Base-by-base conservation (phyloP, 352 stramenopile genomes). In the Phytophthora rubi region DNA sequence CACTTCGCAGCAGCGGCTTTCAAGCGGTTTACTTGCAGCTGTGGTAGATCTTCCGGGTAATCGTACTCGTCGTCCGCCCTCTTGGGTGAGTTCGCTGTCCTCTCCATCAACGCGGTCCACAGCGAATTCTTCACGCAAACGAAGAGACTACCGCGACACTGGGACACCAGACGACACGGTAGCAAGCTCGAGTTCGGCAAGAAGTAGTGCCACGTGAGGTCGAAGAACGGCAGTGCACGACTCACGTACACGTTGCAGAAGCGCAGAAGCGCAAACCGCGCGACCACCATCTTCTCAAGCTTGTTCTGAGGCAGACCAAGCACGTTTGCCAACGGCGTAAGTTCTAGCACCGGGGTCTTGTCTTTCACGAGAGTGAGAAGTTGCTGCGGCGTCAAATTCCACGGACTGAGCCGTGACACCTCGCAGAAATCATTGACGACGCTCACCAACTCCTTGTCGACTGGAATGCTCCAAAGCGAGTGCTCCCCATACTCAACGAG, bases 51-150 rank as follows among this genome's bases (percentile, higher is more conserved):
- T 33, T 97, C 89, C 0, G 92, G 92, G 63, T 98, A 97, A 45
- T 98, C 92, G 66, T 98, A 97, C 67, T 98, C 92, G 63, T 98
- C 92, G 32, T 97, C 92, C 1, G 86, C 79, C 59, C 89, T 90
- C 37, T 90, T 92, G 0, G 90, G 76, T 0, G 84, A 76, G 28
- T 91, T 95, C 3, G 88, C 74, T 4, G 92, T 97, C 16, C 80
- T 83, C 32, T 91, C 80, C 65, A 97, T 85, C 2, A 97, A 44
- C 9, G 75, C 49, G 1, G 79, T 85, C 65, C 97, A 90, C 9
- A 96, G 76, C 0, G 81, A 54, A 57, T 94, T 91, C 57, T 97
- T 97, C 62, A 93, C 82, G n/a, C 69, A 71, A 13, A 85, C 68
- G 56, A 97, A 97, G 6, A 97, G 59, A 44, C 79, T 86, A 0